Evolutionary conservation across 495 filamentous ascomycete genomes (phyloP), one percentile per base, ranked within the genome.

Genomic region (Diplogelasinospora grovesii): DNA sequence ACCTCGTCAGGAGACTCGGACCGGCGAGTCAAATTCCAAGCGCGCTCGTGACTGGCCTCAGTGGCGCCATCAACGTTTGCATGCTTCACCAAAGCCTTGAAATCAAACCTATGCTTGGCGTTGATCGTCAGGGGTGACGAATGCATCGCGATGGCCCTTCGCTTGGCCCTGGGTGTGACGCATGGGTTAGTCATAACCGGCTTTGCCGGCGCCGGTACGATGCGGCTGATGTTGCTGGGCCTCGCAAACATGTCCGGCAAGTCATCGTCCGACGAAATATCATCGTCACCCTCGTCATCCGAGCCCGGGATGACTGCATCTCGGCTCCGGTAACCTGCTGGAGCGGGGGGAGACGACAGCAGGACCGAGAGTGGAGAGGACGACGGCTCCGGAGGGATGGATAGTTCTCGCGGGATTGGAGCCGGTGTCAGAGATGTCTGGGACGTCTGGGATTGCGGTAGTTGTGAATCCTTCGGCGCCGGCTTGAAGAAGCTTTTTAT

Each of bases 81-180:
- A 44, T 78, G 73, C 34, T 70, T 70, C 36, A 85, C 68, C 13
- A 93, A 66, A 2, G 66, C 70, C 33, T 81, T 80, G 13, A 95
- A 55, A 16, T 79, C 78, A 48, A 79, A 83, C 46, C 74, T 82
- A 49, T 84, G 82, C 48, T 74, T 79, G 11, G 72, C 70, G 11
- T 66, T 59, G 29, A 68, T 61, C 1, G 68, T 64, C 29, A 73
- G 40, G 13, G 70, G 61, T 0, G 71, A 75, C 3, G 56, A 49
- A 24, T 56, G 48, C 11, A 65, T 52, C 3, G 56, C 54, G 7
- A 59, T 36, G 7, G 64, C 63, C 37, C 56, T 54, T 18, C 67
- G 56, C 47, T 71, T 70, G 1, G 61, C 58, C 30, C 45, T 56
- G 8, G 68, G 66, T 0, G 65, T 66, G 6, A 23, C 48, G 8